Evolutionary conservation across 805 yeast species (phyloP).

Genomic region (Candida cerambycidarum): DNA sequence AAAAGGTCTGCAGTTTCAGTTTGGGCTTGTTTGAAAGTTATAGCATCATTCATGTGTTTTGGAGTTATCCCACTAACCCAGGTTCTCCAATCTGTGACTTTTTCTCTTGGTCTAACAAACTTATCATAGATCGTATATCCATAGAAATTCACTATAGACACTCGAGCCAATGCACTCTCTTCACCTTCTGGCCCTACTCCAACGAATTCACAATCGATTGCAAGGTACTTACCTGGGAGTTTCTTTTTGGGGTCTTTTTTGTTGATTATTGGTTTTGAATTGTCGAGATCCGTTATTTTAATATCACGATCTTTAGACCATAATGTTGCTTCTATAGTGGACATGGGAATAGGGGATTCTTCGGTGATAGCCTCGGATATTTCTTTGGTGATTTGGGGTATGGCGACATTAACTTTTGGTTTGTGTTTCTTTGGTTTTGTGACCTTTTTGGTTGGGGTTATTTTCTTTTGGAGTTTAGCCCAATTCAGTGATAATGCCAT

Average conservation of each 20-base stretch:
- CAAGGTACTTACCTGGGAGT: slow-evolving; percentile 68
- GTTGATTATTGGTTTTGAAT: background rate
- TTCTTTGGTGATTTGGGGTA: too few species aligned
- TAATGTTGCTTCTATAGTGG: slow-evolving; percentile 21
- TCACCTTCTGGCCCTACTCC: slow-evolving; percentile 79
- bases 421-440: background rate
- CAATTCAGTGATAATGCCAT: slow-evolving; percentile 26
- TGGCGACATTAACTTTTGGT: too few species aligned
- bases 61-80: slow-evolving; percentile 88
- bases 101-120: slow-evolving; percentile 72
- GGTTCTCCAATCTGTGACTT: slow-evolving; percentile 88
- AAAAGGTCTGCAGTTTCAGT: slow-evolving; percentile 51
- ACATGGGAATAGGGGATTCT: slow-evolving; percentile 10
- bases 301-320: slow-evolving; percentile 28
- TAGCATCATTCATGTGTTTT: slow-evolving; percentile 63
- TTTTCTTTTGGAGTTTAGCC: slow-evolving; percentile 20
- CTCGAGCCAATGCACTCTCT: slow-evolving; percentile 77
- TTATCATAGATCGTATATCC: slow-evolving; percentile 72
- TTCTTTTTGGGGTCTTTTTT: slow-evolving; percentile 23
- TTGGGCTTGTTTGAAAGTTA: slow-evolving; percentile 68
- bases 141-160: slow-evolving; percentile 79
- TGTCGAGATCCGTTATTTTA: background rate
- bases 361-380: too few species aligned
- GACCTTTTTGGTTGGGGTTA: slow-evolving; percentile 11
- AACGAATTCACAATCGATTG: slow-evolving; percentile 93